A percentile compares a stretch with the other conserved stretches of the same genome.
Conservation (phyloP, 495 filamentous ascomycete species). For the Aspergillus indologenus region DNA sequence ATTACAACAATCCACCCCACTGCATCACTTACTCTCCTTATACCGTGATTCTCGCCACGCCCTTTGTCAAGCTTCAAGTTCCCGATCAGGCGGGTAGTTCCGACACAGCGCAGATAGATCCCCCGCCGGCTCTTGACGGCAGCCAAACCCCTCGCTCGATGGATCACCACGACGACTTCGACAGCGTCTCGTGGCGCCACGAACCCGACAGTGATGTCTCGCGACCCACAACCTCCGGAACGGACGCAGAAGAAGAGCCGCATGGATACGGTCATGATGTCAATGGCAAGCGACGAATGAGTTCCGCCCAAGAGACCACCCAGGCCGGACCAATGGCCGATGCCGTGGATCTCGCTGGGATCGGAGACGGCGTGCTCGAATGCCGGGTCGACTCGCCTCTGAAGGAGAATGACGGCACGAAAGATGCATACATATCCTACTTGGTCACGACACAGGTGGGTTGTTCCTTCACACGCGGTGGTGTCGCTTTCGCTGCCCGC, state of each 20-base stretch:
- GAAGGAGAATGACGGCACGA: constrained; percentile 96
- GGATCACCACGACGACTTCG: constrained; percentile 56
- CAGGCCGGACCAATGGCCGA: constrained; percentile 57
- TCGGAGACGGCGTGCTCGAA: constrained; percentile 77
- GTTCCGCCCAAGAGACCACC: constrained; percentile 41
- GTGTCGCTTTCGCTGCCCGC: not conserved
- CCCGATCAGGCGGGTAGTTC: not conserved
- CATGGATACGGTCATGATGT: constrained; percentile 33
- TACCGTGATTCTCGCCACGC: not conserved
- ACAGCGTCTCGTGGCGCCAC: constrained; percentile 57
- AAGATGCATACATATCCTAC: constrained; percentile 95
- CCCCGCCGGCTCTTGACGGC: constrained; percentile 5
- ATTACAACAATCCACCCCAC: constrained; percentile 1
- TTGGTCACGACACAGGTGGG: constrained; percentile 84
- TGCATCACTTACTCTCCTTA: not conserved
- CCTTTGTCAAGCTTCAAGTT: not conserved
- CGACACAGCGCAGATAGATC: not conserved
- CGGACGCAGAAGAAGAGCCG: constrained; percentile 39
- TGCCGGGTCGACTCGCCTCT: constrained; percentile 76
- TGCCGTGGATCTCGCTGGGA: constrained; percentile 59
- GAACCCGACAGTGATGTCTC: constrained; percentile 50
- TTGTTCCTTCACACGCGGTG: constrained; percentile 12
- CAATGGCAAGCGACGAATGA: constrained; percentile 55
- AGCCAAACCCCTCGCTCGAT: constrained; percentile 38
- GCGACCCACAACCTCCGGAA: constrained; percentile 46